These are phyloP conservation scores for Wallacemonas rigidus DNA, from an alignment of 208 protist genomes.

Conservation along the genomic window DNA sequence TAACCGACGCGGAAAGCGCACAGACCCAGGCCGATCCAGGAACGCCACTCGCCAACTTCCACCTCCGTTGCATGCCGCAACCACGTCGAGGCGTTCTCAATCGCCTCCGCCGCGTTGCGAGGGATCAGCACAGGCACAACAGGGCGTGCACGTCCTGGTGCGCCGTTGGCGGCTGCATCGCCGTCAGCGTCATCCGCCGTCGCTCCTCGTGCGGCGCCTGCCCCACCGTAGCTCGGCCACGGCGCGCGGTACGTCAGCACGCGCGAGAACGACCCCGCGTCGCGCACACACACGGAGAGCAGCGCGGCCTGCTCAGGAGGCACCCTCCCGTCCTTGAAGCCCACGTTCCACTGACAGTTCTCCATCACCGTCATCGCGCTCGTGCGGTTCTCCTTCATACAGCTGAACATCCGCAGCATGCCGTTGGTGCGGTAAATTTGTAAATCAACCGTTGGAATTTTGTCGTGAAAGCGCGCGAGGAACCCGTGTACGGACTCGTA, in stretches of 20 bases:
- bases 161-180: slow-evolving; percentile 12
- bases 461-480: slow-evolving; percentile 66
- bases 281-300: slow-evolving; percentile 76
- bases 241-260: slow-evolving; percentile 67
- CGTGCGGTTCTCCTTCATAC: slow-evolving; percentile 91
- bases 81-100: slow-evolving; percentile 69
- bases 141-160: neutral
- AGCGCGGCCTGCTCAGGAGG: slow-evolving; percentile 70
- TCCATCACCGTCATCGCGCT: slow-evolving; percentile 85
- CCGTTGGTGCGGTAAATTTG: slow-evolving; percentile 86
- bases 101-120: slow-evolving; percentile 67
- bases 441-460: slow-evolving; percentile 72
- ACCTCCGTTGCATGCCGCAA: slow-evolving; percentile 62
- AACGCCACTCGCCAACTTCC: slow-evolving; percentile 82
- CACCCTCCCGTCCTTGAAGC: slow-evolving; percentile 64
- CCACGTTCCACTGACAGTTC: slow-evolving; percentile 73
- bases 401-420: slow-evolving; percentile 88
- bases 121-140: slow-evolving; percentile 55
- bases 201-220: neutral
- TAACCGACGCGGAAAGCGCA: slow-evolving; percentile 72
- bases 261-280: slow-evolving; percentile 65
- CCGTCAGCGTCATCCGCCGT: slow-evolving; percentile 8
- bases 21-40: slow-evolving; percentile 79
- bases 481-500: slow-evolving; percentile 84
- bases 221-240: slow-evolving; percentile 13